These are phyloP conservation scores for Domatiomyces globalis DNA, from an alignment of 2,329 filamentous ascomycete species.

Conservation along the genomic window DNA sequence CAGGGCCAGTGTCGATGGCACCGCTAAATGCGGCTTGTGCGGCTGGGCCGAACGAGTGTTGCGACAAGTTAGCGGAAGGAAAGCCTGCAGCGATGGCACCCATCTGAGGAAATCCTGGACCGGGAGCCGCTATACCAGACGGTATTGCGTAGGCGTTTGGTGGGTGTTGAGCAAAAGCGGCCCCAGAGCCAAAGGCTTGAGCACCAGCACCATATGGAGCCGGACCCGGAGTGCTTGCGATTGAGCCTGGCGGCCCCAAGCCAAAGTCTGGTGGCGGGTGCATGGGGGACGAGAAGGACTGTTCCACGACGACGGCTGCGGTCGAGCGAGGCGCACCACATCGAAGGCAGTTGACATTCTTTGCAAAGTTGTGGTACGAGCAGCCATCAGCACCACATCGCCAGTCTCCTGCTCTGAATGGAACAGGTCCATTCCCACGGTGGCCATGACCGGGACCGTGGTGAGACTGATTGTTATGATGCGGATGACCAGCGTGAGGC, in stretches of 20 bases:
- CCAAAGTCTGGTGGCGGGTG: slow-evolving; percentile 62
- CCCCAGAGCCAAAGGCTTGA: slow-evolving; percentile 49
- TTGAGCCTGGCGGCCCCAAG: slow-evolving; percentile 76
- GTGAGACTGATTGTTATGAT: slow-evolving; percentile 42
- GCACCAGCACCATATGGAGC: slow-evolving; percentile 59
- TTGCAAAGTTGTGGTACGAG: slow-evolving; percentile 98
- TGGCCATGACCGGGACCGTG: slow-evolving; percentile 41
- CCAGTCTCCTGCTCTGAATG: slow-evolving; percentile 97
- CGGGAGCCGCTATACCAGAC: slow-evolving; percentile 64
- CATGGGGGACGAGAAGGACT: slow-evolving; percentile 81
- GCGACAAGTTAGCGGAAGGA: slow-evolving; percentile 59
- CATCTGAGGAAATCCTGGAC: slow-evolving; percentile 55
- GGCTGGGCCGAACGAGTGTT: slow-evolving; percentile 79
- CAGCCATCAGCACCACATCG: slow-evolving; percentile 96
- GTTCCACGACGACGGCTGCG: slow-evolving; percentile 87
- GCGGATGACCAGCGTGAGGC: slow-evolving; percentile 46
- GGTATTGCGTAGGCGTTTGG: slow-evolving; percentile 82
- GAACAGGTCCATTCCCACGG: slow-evolving; percentile 67
- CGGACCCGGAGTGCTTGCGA: slow-evolving; percentile 67
- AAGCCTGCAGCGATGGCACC: slow-evolving; percentile 62
- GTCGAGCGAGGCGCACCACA: slow-evolving; percentile 90
- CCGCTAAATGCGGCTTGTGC: slow-evolving; percentile 90
- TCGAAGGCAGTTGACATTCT: slow-evolving; percentile 94
- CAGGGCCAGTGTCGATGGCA: slow-evolving; percentile 57
- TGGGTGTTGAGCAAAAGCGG: slow-evolving; percentile 47